Percentiles rank a stretch among this genome's conserved stretches.
phyloP scores from a whole-genome alignment of 805 yeast genomes.

The Yamadazyma olivae region DNA sequence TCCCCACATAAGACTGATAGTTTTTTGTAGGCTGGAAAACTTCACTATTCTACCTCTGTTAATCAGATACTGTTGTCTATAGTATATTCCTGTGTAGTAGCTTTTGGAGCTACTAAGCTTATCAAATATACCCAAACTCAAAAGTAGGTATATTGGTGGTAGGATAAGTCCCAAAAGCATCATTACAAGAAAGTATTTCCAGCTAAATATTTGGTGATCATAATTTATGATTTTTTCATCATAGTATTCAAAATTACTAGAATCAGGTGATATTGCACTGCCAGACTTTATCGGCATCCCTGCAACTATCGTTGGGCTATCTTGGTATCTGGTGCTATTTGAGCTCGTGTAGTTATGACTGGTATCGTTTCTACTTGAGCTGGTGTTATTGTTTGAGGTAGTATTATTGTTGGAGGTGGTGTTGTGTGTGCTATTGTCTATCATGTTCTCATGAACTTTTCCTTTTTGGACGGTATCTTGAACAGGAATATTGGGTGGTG shows the following conservation, averaged over 20 bases:
- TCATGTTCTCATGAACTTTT: slow-evolving; percentile 18
- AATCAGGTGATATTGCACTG: slow-evolving; percentile 8
- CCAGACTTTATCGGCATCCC: slow-evolving; percentile 5
- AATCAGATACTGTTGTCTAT: slow-evolving; percentile 12
- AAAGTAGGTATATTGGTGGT: slow-evolving; percentile 37
- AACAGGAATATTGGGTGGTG: slow-evolving; percentile 15
- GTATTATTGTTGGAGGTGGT: neutral
- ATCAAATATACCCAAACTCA: slow-evolving; percentile 36
- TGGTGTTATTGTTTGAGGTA: neutral
- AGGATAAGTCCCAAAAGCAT: slow-evolving; percentile 31
- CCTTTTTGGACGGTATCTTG: slow-evolving; percentile 11
- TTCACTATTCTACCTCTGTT: slow-evolving; percentile 6
- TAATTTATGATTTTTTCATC: neutral
- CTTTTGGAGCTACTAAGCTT: slow-evolving; percentile 12
- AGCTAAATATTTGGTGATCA: slow-evolving; percentile 7
- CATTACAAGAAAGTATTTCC: slow-evolving; percentile 20
- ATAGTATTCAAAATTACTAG: slow-evolving; percentile 6
- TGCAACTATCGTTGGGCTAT: neutral
- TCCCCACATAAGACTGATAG: slow-evolving; percentile 27
- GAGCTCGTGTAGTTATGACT: neutral
- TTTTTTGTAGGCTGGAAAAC: slow-evolving; percentile 26
- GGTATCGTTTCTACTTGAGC: neutral
- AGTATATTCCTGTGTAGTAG: slow-evolving; percentile 11
- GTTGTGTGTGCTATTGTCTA: neutral
- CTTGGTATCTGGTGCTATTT: neutral